Percentiles rank a stretch among this genome's conserved stretches.
phyloP scores from a whole-genome alignment of 1,284 basidiomycete genomes.

The Polyporus tsugae region DNA sequence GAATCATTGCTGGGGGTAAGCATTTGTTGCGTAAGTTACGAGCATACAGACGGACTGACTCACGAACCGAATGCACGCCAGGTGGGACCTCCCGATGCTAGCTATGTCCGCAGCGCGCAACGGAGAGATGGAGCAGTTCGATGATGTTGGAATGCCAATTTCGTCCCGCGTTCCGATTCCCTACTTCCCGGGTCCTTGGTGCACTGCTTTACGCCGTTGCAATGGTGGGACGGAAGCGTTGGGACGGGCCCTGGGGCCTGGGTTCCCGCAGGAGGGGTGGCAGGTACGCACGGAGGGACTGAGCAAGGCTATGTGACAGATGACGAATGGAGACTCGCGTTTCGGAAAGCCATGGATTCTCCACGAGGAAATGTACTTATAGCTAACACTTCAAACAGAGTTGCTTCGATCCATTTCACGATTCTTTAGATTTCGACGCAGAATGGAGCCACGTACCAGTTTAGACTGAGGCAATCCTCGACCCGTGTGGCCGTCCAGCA shows the following conservation, averaged over 20 bases:
- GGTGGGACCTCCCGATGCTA: conserved; percentile 71
- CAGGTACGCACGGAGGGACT: conserved; percentile 53
- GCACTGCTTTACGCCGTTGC: conserved; percentile 59
- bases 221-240: conserved; percentile 60
- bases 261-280: conserved; percentile 59
- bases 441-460: not conserved
- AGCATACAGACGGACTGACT: not conserved
- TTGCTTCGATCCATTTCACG: not conserved
- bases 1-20: conserved; percentile 62
- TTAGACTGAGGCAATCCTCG: not conserved
- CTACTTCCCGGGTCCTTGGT: conserved; percentile 65
- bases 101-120: conserved; percentile 67
- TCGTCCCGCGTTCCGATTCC: conserved; percentile 64
- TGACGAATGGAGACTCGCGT: not conserved
- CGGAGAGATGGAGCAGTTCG: conserved; percentile 57
- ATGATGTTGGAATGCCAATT: conserved; percentile 67
- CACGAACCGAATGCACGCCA: conserved; percentile 30
- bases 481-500: not conserved
- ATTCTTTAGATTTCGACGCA: not conserved
- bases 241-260: conserved; percentile 52
- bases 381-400: not conserved
- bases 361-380: not conserved
- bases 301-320: conserved; percentile 48
- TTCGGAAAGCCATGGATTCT: not conserved
- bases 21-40: conserved; percentile 13